phyloP scores from a whole-genome alignment of 371 early-diverging fungal genomes.

The Lichtheimia hyalospora region DNA sequence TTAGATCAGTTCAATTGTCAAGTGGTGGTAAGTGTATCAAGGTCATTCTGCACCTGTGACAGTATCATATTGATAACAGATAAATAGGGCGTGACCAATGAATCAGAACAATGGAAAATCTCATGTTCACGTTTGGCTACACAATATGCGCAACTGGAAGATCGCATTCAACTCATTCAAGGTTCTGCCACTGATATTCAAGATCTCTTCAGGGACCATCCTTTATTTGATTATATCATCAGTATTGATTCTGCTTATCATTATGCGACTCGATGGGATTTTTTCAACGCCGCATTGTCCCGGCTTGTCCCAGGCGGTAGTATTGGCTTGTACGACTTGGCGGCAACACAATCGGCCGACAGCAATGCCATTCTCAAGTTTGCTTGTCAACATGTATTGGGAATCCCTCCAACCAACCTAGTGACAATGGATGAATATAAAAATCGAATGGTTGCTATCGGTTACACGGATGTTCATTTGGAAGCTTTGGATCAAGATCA shows the following conservation, averaged over 20 bases:
- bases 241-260: conserved; percentile 64
- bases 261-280: conserved; percentile 51
- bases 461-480: conserved; percentile 12
- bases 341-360: conserved; percentile 7
- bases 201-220: not conserved
- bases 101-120: conserved; percentile 31
- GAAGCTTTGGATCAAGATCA: conserved; percentile 3
- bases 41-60: too few species aligned
- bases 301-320: conserved; percentile 35
- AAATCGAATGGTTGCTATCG: conserved; percentile 6
- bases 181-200: conserved; percentile 37
- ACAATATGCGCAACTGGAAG: conserved; percentile 7
- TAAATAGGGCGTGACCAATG: conserved; percentile 49
- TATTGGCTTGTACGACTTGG: conserved; percentile 43
- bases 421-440: conserved; percentile 17
- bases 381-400: conserved; percentile 4
- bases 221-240: conserved; percentile 43
- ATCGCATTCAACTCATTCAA: conserved; percentile 16
- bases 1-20: conserved; percentile 22
- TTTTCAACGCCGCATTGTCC: conserved; percentile 31
- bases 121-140: conserved; percentile 18
- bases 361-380: conserved; percentile 7
- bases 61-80: too few species aligned
- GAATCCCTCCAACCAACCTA: conserved; percentile 32
- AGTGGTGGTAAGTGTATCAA: conserved; percentile 29